Evolutionary conservation across 225 moss, liverwort and hornwort species (phyloP).

Genomic region (Sphagnum tenellum): DNA sequence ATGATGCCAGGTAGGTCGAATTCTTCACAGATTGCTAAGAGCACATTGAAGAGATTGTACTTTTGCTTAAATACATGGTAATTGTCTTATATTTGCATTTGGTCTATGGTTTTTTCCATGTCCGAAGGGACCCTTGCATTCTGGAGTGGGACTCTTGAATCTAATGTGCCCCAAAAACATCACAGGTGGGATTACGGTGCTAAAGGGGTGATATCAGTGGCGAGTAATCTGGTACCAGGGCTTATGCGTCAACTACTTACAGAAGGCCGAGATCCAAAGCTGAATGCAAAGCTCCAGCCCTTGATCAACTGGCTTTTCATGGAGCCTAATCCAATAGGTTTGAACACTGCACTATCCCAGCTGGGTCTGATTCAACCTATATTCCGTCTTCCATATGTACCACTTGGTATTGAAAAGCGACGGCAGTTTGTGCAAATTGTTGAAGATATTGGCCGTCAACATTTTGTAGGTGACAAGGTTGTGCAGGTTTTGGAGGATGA

Average conservation of each 20-base stretch:
- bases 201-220: conserved; percentile 80
- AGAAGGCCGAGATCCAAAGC: conserved; percentile 38
- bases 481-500: conserved; percentile 28
- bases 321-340: conserved; percentile 81
- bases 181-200: conserved; percentile 64
- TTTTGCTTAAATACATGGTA: no score
- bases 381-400: conserved; percentile 80
- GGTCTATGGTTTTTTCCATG: no score
- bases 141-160: no score
- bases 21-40: no score
- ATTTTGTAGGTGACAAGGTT: conserved; percentile 54
- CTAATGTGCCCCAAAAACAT: no score
- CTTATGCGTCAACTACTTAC: conserved; percentile 53
- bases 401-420: conserved; percentile 42
- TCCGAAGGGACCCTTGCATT: no score
- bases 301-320: conserved; percentile 72
- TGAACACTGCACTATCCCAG: conserved; percentile 83
- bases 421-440: conserved; percentile 69
- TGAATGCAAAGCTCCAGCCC: conserved; percentile 60
- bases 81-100: no score
- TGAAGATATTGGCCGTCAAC: conserved; percentile 61
- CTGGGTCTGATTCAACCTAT: conserved; percentile 70
- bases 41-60: no score
- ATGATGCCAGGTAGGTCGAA: conserved; percentile 60
- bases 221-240: conserved; percentile 82